Percentiles rank a stretch among this genome's conserved stretches.
phyloP scores from a whole-genome alignment of 2,329 filamentous ascomycete species.

The Mollisia scopiformis region DNA sequence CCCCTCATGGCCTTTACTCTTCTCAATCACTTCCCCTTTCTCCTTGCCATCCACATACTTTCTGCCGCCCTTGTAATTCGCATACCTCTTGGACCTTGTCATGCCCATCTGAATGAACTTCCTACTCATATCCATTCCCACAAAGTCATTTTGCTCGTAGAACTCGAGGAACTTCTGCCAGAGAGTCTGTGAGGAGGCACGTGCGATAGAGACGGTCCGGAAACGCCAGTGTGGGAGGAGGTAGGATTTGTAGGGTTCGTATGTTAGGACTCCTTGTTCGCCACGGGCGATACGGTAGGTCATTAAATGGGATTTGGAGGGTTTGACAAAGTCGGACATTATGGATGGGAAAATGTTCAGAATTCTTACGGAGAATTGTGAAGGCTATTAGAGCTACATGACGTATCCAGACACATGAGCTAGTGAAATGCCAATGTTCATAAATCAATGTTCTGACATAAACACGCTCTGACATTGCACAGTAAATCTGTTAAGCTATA shows the following conservation, averaged over 20 bases:
- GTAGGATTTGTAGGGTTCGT: constrained; percentile 64
- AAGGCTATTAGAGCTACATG: neutral
- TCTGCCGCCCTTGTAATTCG: constrained; percentile 56
- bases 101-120: constrained; percentile 71
- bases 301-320: constrained; percentile 43
- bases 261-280: constrained; percentile 63
- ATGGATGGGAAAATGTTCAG: neutral
- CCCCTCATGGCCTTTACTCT: constrained; percentile 47
- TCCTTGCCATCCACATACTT: constrained; percentile 49
- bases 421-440: neutral
- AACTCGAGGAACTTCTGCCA: constrained; percentile 55
- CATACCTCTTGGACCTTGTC: constrained; percentile 62
- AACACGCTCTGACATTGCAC: too few relatives aligned
- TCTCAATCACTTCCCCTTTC: constrained; percentile 45
- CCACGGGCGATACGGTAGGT: constrained; percentile 61
- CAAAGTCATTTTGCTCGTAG: constrained; percentile 55
- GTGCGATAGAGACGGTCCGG: constrained; percentile 54
- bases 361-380: neutral
- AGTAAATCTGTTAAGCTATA: too few relatives aligned
- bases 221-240: constrained; percentile 65
- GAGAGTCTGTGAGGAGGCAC: constrained; percentile 50
- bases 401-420: constrained; percentile 1
- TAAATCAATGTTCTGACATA: neutral
- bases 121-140: constrained; percentile 66
- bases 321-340: constrained; percentile 24